phyloP scores from a whole-genome alignment of 2,329 filamentous ascomycete species.

The Allantophomopsis cytisporea region DNA sequence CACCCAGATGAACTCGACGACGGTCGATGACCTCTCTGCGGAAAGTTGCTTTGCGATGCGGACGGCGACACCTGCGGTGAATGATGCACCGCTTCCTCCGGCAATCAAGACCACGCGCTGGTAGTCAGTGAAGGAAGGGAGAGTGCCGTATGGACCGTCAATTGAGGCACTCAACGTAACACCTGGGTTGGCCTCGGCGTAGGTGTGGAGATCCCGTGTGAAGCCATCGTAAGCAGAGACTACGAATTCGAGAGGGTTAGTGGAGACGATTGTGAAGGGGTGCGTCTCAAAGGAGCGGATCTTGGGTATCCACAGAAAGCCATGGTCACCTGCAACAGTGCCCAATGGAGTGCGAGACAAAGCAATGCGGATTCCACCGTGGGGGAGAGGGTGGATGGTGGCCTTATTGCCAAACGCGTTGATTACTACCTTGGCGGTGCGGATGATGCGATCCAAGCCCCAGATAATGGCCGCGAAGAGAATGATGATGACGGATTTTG shows the following conservation, averaged over 20 bases:
- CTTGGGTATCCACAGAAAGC: conserved; percentile 48
- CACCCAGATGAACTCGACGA: conserved; percentile 34
- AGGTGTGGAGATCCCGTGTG: conserved; percentile 37
- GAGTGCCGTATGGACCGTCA: conserved; percentile 44
- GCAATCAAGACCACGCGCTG: conserved; percentile 45
- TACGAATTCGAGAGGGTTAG: conserved; percentile 37
- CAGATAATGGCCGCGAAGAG: conserved; percentile 31
- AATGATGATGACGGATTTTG: conserved; percentile 26
- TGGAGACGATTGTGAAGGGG: conserved; percentile 44
- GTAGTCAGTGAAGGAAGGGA: conserved; percentile 34
- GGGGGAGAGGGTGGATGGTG: conserved; percentile 35
- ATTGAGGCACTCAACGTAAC: conserved; percentile 33
- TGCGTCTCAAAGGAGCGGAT: conserved; percentile 45
- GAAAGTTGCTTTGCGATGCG: conserved; percentile 29
- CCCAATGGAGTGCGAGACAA: conserved; percentile 31
- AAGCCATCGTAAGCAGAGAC: conserved; percentile 45
- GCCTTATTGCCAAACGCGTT: conserved; percentile 36
- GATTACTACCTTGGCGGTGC: conserved; percentile 26
- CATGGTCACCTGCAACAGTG: conserved; percentile 42
- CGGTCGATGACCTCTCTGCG: conserved; percentile 17
- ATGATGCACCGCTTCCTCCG: conserved; percentile 47
- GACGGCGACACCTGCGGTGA: conserved; percentile 34
- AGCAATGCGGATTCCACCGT: conserved; percentile 39
- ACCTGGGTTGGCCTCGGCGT: conserved; percentile 34
- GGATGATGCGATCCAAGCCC: conserved; percentile 34